A percentile compares a stretch with the other conserved stretches of the same genome.
These are phyloP conservation scores for Sclerotinia spermophila DNA, from an alignment of 2,329 filamentous ascomycete genomes.

Conservation along the genomic window DNA sequence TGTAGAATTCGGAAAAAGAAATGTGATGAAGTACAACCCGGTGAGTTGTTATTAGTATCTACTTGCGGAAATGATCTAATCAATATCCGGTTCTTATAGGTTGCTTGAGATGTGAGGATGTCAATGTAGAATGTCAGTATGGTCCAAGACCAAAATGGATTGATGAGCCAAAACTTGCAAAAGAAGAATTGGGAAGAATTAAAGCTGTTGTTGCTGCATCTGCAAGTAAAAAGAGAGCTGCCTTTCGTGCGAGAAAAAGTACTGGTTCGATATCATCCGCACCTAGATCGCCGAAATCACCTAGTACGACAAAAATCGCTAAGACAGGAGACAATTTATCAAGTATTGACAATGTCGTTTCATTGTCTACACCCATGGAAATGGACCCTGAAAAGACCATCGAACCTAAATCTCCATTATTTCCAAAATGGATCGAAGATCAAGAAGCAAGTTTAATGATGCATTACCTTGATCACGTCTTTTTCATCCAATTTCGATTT, in stretches of 20 bases:
- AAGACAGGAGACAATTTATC: not conserved
- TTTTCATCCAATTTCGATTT: slow-evolving; percentile 60
- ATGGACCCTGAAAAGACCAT: not conserved
- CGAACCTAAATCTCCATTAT: not conserved
- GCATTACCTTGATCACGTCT: slow-evolving; percentile 59
- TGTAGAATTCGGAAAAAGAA: slow-evolving; percentile 62
- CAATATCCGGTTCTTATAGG: not conserved
- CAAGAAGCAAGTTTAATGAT: slow-evolving; percentile 42
- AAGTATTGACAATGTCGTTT: not conserved
- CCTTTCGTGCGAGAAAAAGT: slow-evolving; percentile 10
- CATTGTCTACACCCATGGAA: not conserved
- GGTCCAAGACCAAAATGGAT: slow-evolving; percentile 37
- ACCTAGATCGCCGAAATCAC: not conserved
- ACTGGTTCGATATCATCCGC: not conserved
- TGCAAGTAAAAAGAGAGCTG: slow-evolving; percentile 13
- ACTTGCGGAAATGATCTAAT: not conserved
- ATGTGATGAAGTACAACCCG: slow-evolving; percentile 59
- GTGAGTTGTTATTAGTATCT: slow-evolving; percentile 35
- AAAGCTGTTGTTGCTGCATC: slow-evolving; percentile 14
- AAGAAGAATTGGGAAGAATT: slow-evolving; percentile 3
- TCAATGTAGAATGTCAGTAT: slow-evolving; percentile 53
- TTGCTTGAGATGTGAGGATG: slow-evolving; percentile 51
- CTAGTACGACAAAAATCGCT: not conserved
- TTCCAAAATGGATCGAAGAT: slow-evolving; percentile 21
- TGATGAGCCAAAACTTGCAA: slow-evolving; percentile 18